phyloP scores from a whole-genome alignment of 768 basidiomycete genomes.

The Mycena haematopus region DNA sequence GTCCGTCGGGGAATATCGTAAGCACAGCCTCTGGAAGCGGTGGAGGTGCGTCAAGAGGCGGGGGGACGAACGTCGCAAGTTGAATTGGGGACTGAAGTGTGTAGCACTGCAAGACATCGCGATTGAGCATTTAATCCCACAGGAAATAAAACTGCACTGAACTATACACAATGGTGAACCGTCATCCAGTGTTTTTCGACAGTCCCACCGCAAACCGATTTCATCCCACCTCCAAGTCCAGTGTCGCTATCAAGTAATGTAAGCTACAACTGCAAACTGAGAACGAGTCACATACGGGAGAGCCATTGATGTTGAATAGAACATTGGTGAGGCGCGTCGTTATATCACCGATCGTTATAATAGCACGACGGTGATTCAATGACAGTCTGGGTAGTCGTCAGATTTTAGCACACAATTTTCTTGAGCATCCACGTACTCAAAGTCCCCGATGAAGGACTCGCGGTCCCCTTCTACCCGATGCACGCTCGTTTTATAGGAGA shows the following conservation, averaged over 20 bases:
- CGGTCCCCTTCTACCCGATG: constrained; percentile 35
- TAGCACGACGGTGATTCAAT: constrained; percentile 48
- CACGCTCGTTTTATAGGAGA: constrained; percentile 51
- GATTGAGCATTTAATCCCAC: not conserved
- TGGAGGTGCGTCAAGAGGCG: constrained; percentile 51
- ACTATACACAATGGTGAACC: constrained; percentile 57
- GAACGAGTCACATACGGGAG: constrained; percentile 34
- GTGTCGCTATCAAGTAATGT: constrained; percentile 38
- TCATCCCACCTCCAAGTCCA: constrained; percentile 48
- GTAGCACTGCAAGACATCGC: constrained; percentile 37
- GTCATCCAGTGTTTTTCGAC: constrained; percentile 49
- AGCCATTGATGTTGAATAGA: constrained; percentile 40
- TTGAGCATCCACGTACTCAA: constrained; percentile 36
- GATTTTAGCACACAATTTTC: not conserved
- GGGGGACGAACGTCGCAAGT: constrained; percentile 54
- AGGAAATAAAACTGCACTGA: constrained; percentile 3
- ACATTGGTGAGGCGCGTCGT: constrained; percentile 48
- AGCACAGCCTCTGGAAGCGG: constrained; percentile 53
- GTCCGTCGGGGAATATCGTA: constrained; percentile 53
- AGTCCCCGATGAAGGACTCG: constrained; percentile 44
- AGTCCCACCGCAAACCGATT: constrained; percentile 53
- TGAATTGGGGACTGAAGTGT: constrained; percentile 38
- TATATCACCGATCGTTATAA: constrained; percentile 47
- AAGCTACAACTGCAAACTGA: not conserved
- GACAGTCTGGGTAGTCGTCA: constrained; percentile 40